Evolutionary conservation across 2,329 filamentous ascomycete genomes (phyloP), one percentile per base, ranked within the genome.

Genomic region (Exophiala mesophila): DNA sequence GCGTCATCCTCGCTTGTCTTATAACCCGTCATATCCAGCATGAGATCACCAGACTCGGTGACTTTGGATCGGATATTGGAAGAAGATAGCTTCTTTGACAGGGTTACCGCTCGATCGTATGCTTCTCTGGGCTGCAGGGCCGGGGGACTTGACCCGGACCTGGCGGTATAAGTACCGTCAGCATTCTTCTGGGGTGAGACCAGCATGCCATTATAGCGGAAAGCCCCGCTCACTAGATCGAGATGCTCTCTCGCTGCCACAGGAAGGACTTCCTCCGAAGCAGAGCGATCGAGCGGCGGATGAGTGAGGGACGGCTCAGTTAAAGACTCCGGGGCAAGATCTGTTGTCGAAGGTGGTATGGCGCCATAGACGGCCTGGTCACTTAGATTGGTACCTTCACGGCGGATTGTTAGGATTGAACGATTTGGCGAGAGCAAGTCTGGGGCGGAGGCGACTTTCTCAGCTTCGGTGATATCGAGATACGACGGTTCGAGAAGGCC

Each of bases 1-100:
- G 90, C 85, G 55, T 97, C 89, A 56, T 94, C 88, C 54, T 97
- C 90, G 58, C 82, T 94, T 61, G 83, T 86, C 65, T 96, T 97
- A 68, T 95, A 96, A 1, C 88, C 88, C 0, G 88, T 89, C 89
- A 98, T 96, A 63, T 98, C 92, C 39, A 98, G 71, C 88, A 97
- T 97, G 41, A 98, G 71, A 64, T 98, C 92, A 12, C 92, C 92
- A 1, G 79, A 84, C 44, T 94, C 88, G 1, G 85, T 97, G n/a
- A 98, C 82, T 52, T 87, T 83, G 44, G 84, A 92, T 4, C 88
- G 88, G 45, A 98, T 97, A 59, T 97, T 96, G 35, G 85, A 92
- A 3, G 80, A 83, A 33, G 86, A 86, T 2, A 98, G 75, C 62
- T 89, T 89, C 60, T 87, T 85, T 7, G 90, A 95, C 8, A 98